Percentiles rank a stretch among this genome's conserved stretches.
Conservation (phyloP, 176 grass and related monocot species). For the maize (Zea mays) region Zm-B73-REFERENCE-NAM-5.0 NC_050100.1:72056001-72056500, state of each 20-base stretch:
- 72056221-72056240: neutral
- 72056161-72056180: neutral
- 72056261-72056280: neutral
- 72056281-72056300: neutral
- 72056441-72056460: neutral
- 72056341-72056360: neutral
- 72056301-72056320: neutral
- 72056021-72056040: conserved; percentile 81
- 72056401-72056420: neutral
- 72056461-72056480: neutral
- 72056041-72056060: conserved; percentile 78
- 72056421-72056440: conserved; percentile 1
- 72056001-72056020: conserved; percentile 91
- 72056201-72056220: neutral
- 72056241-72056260: neutral
- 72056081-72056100: conserved; percentile 12
- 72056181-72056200: neutral
- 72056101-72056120: neutral
- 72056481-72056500: neutral
- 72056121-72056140: neutral
- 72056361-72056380: neutral
- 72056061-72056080: conserved; percentile 46
- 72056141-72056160: neutral
- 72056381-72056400: neutral
- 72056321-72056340: neutral